Conservation (phyloP, 495 filamentous ascomycete genomes). For the Penicillium arizonense region DNA sequence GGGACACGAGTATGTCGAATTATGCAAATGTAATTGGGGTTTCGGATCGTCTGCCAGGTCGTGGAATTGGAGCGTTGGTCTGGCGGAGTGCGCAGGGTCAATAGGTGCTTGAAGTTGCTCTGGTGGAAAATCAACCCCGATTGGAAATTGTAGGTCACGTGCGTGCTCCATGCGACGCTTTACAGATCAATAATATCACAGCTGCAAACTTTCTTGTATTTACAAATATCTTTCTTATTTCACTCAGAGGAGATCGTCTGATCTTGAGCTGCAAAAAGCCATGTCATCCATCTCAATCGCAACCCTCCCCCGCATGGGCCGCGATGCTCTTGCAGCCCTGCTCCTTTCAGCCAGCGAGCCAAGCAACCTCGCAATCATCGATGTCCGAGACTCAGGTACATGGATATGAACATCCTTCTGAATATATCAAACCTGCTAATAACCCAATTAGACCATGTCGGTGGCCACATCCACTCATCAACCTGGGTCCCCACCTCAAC, state of each 20-base stretch:
- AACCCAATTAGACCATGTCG: slow-evolving; percentile 68
- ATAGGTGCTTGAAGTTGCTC: slow-evolving; percentile 8
- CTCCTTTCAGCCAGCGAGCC: slow-evolving; percentile 34
- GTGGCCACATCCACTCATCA: slow-evolving; percentile 79
- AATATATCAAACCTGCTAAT: background rate
- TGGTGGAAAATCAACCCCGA: slow-evolving; percentile 18
- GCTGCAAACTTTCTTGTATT: background rate
- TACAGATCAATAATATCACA: background rate
- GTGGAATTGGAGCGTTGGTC: background rate
- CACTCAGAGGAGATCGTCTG: slow-evolving; percentile 6
- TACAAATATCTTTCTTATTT: background rate
- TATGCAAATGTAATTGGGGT: slow-evolving; percentile 3
- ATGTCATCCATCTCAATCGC: slow-evolving; percentile 60
- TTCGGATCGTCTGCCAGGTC: background rate
- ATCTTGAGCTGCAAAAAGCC: background rate
- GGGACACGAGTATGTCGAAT: background rate
- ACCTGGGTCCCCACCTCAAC: slow-evolving; percentile 71
- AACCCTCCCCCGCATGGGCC: slow-evolving; percentile 62
- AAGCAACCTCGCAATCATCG: slow-evolving; percentile 67
- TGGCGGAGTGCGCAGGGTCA: background rate
- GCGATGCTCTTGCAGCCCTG: slow-evolving; percentile 57
- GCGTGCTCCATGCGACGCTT: slow-evolving; percentile 1
- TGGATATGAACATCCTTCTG: background rate
- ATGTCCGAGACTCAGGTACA: slow-evolving; percentile 80
- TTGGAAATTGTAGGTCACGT: slow-evolving; percentile 28